These are phyloP conservation scores for Nicotiana tabacum DNA, from an alignment of 257 asterid species.

Conservation along the genomic window DNA sequence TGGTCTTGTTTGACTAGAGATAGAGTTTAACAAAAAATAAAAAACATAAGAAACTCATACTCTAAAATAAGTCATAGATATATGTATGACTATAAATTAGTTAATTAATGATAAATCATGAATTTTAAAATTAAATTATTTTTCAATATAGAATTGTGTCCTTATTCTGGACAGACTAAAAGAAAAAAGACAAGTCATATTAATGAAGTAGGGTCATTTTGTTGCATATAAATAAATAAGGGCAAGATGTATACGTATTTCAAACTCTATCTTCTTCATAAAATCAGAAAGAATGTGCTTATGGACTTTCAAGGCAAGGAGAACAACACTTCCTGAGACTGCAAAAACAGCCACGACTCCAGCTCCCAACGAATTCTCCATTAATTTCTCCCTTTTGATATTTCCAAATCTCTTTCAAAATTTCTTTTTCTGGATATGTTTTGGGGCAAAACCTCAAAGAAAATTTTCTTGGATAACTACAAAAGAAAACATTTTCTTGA, in stretches of 20 bases:
- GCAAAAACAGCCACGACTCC: slow-evolving; percentile 10
- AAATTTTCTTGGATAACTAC: neutral
- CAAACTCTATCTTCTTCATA: slow-evolving; percentile 6
- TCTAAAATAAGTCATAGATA: too few relatives aligned
- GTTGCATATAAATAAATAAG: too few relatives aligned
- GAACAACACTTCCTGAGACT: slow-evolving; percentile 6
- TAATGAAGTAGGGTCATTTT: too few relatives aligned
- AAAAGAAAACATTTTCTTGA: slow-evolving; percentile 7
- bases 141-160: too few relatives aligned
- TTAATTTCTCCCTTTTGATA: neutral
- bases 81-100: too few relatives aligned
- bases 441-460: neutral
- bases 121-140: too few relatives aligned
- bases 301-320: slow-evolving; percentile 8
- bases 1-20: too few relatives aligned
- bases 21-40: too few relatives aligned
- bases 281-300: slow-evolving; percentile 4
- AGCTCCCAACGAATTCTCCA: slow-evolving; percentile 11
- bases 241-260: neutral
- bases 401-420: neutral
- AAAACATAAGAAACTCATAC: too few relatives aligned
- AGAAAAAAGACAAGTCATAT: too few relatives aligned
- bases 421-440: neutral
- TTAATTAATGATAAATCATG: too few relatives aligned
- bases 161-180: too few relatives aligned